Evolutionary conservation across 2,329 filamentous ascomycete genomes (phyloP).

Genomic region (Bipolaris bicolor): DNA sequence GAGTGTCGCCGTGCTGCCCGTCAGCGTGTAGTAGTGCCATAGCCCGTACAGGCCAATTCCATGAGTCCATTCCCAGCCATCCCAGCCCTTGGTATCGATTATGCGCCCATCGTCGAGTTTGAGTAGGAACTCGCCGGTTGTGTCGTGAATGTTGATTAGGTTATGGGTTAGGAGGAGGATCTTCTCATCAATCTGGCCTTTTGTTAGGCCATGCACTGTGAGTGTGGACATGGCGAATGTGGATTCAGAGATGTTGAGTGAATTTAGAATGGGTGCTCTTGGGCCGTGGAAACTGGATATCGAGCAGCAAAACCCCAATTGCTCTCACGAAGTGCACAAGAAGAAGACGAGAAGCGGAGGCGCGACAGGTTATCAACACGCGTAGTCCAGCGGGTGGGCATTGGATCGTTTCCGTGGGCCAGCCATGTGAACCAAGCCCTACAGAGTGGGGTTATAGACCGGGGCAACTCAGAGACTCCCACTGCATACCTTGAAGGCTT

Average conservation of each 20-base stretch:
- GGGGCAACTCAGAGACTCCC: slow-evolving; percentile 16
- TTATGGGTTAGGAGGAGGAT: slow-evolving; percentile 74
- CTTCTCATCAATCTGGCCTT: slow-evolving; percentile 57
- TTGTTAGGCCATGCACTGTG: slow-evolving; percentile 49
- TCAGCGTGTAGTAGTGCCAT: slow-evolving; percentile 80
- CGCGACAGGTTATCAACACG: slow-evolving; percentile 3
- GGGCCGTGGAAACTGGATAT: not conserved
- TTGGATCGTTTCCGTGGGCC: slow-evolving; percentile 7
- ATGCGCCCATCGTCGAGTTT: slow-evolving; percentile 73
- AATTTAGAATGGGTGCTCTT: not conserved
- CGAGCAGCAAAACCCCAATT: not conserved
- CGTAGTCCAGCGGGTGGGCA: slow-evolving; percentile 9
- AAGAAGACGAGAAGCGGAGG: not conserved
- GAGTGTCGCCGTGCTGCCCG: slow-evolving; percentile 65
- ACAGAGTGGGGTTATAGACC: slow-evolving; percentile 16
- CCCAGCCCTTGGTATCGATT: slow-evolving; percentile 85
- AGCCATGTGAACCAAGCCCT: slow-evolving; percentile 13
- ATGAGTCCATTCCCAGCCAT: slow-evolving; percentile 84
- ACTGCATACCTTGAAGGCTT: slow-evolving; percentile 7
- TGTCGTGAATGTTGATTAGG: slow-evolving; percentile 78
- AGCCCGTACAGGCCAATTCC: slow-evolving; percentile 81
- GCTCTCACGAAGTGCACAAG: not conserved
- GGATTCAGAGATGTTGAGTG: not conserved
- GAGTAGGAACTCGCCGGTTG: slow-evolving; percentile 74
- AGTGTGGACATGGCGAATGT: slow-evolving; percentile 48